phyloP scores from a whole-genome alignment of 495 filamentous ascomycete genomes.

The Penicillium tannophilum region DNA sequence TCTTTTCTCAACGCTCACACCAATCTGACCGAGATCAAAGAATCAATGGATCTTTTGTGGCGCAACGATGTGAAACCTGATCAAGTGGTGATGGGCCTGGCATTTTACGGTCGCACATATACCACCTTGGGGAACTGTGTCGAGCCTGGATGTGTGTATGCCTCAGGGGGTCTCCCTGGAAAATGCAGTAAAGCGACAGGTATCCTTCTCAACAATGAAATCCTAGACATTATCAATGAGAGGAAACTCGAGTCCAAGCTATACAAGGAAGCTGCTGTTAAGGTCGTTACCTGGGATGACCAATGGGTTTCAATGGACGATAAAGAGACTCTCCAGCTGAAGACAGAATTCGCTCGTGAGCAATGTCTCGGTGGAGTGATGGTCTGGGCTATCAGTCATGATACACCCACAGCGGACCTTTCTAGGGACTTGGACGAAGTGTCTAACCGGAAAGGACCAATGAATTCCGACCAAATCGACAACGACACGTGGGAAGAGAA shows the following conservation, averaged over 20 bases:
- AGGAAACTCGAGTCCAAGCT: conserved; percentile 11
- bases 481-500: too few relatives aligned
- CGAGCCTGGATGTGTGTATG: conserved; percentile 31
- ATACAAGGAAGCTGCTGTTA: conserved; percentile 24
- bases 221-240: conserved; percentile 21
- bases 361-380: conserved; percentile 46
- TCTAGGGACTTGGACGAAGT: conserved; percentile 4
- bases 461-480: too few relatives aligned
- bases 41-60: conserved; percentile 42
- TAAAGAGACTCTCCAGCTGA: conserved; percentile 39
- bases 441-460: neutral
- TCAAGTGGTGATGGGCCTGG: conserved; percentile 46
- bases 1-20: conserved; percentile 33
- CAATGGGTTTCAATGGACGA: conserved; percentile 52
- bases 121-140: conserved; percentile 2
- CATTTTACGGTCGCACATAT: conserved; percentile 39
- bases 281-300: conserved; percentile 39
- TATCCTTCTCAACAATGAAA: conserved; percentile 25
- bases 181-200: conserved; percentile 35
- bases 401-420: neutral
- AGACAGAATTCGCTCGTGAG: conserved; percentile 39
- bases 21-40: conserved; percentile 43
- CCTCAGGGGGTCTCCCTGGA: conserved; percentile 24
- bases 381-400: conserved; percentile 38
- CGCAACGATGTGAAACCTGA: conserved; percentile 30